These are phyloP conservation scores for Corylus avellana DNA, from an alignment of 306 rosid species.

Conservation along the genomic window DNA sequence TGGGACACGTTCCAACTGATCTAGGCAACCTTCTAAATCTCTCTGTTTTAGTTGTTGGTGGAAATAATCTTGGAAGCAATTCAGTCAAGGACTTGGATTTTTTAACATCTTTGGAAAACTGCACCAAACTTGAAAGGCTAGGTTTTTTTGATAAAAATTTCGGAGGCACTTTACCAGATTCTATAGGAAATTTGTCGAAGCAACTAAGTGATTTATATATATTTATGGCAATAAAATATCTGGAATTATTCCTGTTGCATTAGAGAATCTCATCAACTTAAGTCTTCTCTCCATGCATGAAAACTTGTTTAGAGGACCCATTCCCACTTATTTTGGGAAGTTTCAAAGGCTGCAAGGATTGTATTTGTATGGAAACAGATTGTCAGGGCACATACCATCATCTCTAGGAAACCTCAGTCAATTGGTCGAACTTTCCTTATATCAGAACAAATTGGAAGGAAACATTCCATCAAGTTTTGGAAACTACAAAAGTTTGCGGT, in stretches of 20 bases:
- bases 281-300: neutral
- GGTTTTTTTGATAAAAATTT: slow-evolving; percentile 23
- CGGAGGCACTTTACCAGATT: slow-evolving; percentile 38
- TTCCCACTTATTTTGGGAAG: slow-evolving; percentile 24
- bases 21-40: slow-evolving; percentile 25
- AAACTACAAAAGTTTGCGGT: slow-evolving; percentile 16
- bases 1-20: slow-evolving; percentile 24
- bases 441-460: too few species aligned
- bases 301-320: slow-evolving; percentile 17
- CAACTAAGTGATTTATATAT: neutral
- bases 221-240: slow-evolving; percentile 13
- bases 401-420: slow-evolving; percentile 26
- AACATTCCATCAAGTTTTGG: slow-evolving; percentile 23
- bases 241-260: slow-evolving; percentile 26
- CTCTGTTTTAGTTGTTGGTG: accelerated
- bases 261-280: slow-evolving; percentile 29
- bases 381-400: slow-evolving; percentile 29
- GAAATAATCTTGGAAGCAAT: slow-evolving; percentile 30
- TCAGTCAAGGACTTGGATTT: slow-evolving; percentile 33
- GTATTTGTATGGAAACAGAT: neutral
- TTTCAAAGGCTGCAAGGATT: neutral
- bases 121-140: slow-evolving; percentile 16
- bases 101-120: slow-evolving; percentile 28
- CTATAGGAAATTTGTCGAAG: slow-evolving; percentile 36
- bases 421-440: neutral